Evolutionary conservation across 2,329 filamentous ascomycete species (phyloP), one percentile per base, ranked within the genome.

Genomic region (Apiospora koreana): DNA sequence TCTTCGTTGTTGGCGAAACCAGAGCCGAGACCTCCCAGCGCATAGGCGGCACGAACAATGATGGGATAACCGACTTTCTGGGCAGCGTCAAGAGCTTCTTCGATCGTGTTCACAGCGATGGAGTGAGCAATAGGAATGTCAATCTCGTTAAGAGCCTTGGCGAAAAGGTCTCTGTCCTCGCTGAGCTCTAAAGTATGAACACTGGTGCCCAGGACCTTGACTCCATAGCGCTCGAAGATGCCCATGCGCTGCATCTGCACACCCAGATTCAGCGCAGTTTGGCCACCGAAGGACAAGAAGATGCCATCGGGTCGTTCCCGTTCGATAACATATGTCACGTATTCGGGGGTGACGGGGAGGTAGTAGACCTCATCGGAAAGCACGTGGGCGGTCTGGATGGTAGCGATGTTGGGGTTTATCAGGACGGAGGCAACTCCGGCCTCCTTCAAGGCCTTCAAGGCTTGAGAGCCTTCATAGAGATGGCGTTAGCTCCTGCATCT

Each of bases 361-460:
- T 98, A 98, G 88, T 98, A 98, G 79, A 98, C 93, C 85, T 98
- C 95, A 80, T 98, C 95, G 79, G 94, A 94, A 80, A 98, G 92
- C 78, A 92, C 92, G 87, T 98, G 95, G 82, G 97, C 94, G 77
- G 95, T 98, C 85, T 98, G 95, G 79, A 98, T 98, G 71, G 96
- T 98, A 72, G 95, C 95, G 81, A 98, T 98, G 82, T 98, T 98
- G 78, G 95, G 95, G 84, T 98, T 98, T 82, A 98, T 95, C 74
- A 98, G 90, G 69, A 98, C 93, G 12, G 95, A 97, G 75, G 91
- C 85, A 72, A 98, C 93, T 72, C 94, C 94, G 73, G 95, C 95
- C 85, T 98, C 95, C 84, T 97, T 98, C 72, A 99, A 88, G 48
- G 96, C 96, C 85, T 98, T 98, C 73, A 99, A 88, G 69, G 96